Evolutionary conservation across 1,284 basidiomycete genomes (phyloP), one percentile per base, ranked within the genome.

Genomic region (Cystobasidium sp.): DNA sequence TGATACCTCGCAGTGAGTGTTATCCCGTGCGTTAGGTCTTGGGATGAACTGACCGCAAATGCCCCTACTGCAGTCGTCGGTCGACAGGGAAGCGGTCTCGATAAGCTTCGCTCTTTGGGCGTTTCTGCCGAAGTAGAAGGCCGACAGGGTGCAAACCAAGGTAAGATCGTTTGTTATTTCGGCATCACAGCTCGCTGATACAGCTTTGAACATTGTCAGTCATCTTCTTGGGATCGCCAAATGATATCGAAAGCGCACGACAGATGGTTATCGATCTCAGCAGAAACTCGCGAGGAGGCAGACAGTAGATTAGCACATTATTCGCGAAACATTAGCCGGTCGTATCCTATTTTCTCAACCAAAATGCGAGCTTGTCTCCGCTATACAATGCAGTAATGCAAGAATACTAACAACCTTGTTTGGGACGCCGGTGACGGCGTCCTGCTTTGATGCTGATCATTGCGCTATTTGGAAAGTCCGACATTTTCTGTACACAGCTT

Each of bases 121-220:
- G 78, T 80, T 47, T 78, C 79, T 46, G 78, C 77, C 53, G 78
- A 80, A 61, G 78, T 79, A 10, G 78, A 79, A 39, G 79, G 79
- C 61, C 77, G 77, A 74, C 77, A 77, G 44, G 79, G 78, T 24
- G 77, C 79, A 3, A 79, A 79, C 71, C 51, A 52, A 49, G 64
- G 64, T 68, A 44, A 51, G 66, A 46, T 53, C 1, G 14, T 16
- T 22, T 44, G n/a, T 22, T 46, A 1, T 5, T n/a, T 6, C 62
- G 16, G 12, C 22, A 18, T 61, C n/a, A 20, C 20, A 31, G 24
- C n/a, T 9, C n/a, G 16, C 49, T 65, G 24, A 72, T 49, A 37
- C 22, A 10, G 6, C 37, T 47, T 10, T 46, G 37, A 16, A 3
- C 14, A 24, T n/a, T 43, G 18, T 9, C 51, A 73, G 70, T 73